Percentiles rank a stretch among this genome's conserved stretches.
Conservation (phyloP, 495 filamentous ascomycete genomes). For the Tricharina praecox region DNA sequence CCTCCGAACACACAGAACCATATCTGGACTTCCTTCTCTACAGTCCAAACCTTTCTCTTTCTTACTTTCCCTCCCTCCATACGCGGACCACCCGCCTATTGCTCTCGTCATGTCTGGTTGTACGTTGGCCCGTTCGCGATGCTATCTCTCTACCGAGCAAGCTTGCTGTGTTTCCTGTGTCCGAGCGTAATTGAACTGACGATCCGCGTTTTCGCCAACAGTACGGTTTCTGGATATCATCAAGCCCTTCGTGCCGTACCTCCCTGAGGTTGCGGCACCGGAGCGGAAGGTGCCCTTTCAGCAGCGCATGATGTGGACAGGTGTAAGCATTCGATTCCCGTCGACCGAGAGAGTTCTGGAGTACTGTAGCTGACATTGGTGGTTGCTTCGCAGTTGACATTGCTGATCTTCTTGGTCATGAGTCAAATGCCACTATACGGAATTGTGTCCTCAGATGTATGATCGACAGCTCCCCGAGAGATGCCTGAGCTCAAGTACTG, state of each 20-base stretch:
- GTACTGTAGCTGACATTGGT: too few relatives aligned
- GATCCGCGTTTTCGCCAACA: conserved; percentile 28
- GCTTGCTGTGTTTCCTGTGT: background rate
- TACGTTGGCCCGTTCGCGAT: background rate
- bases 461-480: conserved; percentile 11
- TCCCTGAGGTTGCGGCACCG: conserved; percentile 94
- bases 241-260: conserved; percentile 96
- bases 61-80: conserved; percentile 15
- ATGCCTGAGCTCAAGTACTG: conserved; percentile 9
- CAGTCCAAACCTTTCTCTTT: conserved; percentile 4
- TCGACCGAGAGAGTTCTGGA: too few relatives aligned
- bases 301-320: conserved; percentile 99
- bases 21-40: conserved; percentile 15
- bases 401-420: conserved; percentile 99
- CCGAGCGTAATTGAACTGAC: conserved; percentile 2
- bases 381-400: conserved; percentile 46
- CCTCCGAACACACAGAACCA: conserved; percentile 7
- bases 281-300: conserved; percentile 96
- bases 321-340: conserved; percentile 41
- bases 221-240: conserved; percentile 99
- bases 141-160: background rate
- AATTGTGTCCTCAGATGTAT: conserved; percentile 76
- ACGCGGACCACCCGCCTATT: conserved; percentile 2
- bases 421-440: conserved; percentile 97
- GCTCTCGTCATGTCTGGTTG: conserved; percentile 3